Percentiles rank a stretch among this genome's conserved stretches.
These are phyloP conservation scores for Exophiala viscosa DNA, from an alignment of 2,329 filamentous ascomycete species.

Conservation along the genomic window DNA sequence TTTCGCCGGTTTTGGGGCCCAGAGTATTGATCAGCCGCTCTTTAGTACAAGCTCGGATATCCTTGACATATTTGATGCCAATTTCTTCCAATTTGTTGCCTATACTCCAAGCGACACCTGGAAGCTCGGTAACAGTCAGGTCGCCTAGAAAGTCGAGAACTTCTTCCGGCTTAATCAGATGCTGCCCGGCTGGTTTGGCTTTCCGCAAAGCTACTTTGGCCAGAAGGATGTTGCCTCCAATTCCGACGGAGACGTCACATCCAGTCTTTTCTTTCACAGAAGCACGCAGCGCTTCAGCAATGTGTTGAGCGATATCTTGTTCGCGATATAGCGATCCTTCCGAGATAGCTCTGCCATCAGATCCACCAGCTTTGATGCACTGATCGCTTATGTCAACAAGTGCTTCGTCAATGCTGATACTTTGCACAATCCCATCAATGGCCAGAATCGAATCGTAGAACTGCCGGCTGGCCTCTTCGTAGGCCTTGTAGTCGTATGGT, in stretches of 20 bases:
- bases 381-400: conserved; percentile 75
- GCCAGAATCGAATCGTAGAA: conserved; percentile 85
- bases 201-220: conserved; percentile 87
- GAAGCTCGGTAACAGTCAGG: conserved; percentile 74
- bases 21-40: conserved; percentile 70
- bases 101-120: conserved; percentile 89
- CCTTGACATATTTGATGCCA: conserved; percentile 75
- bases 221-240: conserved; percentile 83
- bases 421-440: conserved; percentile 81
- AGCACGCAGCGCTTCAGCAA: conserved; percentile 65
- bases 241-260: conserved; percentile 87
- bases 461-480: conserved; percentile 81
- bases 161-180: conserved; percentile 78
- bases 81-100: conserved; percentile 83
- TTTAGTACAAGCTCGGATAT: conserved; percentile 71
- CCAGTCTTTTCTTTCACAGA: conserved; percentile 70
- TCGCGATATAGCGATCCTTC: conserved; percentile 73
- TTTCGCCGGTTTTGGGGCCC: conserved; percentile 89
- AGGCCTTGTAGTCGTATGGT: conserved; percentile 93
- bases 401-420: conserved; percentile 94
- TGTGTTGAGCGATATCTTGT: conserved; percentile 70
- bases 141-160: conserved; percentile 72
- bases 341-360: conserved; percentile 60
- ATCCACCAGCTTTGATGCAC: conserved; percentile 63
- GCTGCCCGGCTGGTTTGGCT: conserved; percentile 91